Conservation (phyloP, 2,329 filamentous ascomycete genomes). For the Phoma herbarum region DNA sequence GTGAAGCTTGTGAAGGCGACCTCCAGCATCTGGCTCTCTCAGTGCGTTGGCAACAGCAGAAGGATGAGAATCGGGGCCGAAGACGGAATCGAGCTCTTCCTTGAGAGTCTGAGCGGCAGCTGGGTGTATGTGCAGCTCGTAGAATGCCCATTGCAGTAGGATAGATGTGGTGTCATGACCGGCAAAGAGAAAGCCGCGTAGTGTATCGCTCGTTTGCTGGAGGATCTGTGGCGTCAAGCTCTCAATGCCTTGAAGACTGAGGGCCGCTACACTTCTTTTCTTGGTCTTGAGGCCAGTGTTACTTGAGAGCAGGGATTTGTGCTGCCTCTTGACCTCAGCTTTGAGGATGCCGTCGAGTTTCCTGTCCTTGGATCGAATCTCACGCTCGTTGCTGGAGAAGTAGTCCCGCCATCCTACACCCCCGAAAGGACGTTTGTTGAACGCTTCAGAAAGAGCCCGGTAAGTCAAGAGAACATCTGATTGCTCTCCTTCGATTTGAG, state of each 20-base stretch:
- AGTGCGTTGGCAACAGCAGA: not conserved
- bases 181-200: slow-evolving; percentile 49
- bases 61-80: not conserved
- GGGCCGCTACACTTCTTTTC: slow-evolving; percentile 26
- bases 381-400: slow-evolving; percentile 28
- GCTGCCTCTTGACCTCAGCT: slow-evolving; percentile 23
- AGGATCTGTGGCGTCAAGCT: slow-evolving; percentile 36
- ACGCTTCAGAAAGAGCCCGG: slow-evolving; percentile 28
- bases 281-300: not conserved
- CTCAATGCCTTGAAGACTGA: slow-evolving; percentile 23
- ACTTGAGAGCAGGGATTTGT: slow-evolving; percentile 3
- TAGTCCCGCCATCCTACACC: slow-evolving; percentile 24
- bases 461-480: slow-evolving; percentile 28
- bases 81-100: slow-evolving; percentile 1
- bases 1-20: slow-evolving; percentile 46
- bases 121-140: slow-evolving; percentile 36
- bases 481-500: slow-evolving; percentile 26
- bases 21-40: not conserved
- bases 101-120: slow-evolving; percentile 9
- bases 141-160: slow-evolving; percentile 35
- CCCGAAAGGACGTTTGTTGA: slow-evolving; percentile 28
- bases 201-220: slow-evolving; percentile 42
- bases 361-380: slow-evolving; percentile 21
- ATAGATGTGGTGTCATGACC: slow-evolving; percentile 47
- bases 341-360: slow-evolving; percentile 29